Evolutionary conservation across 345 rosid genomes (phyloP).

Genomic region (Moricandia arvensis): DNA sequence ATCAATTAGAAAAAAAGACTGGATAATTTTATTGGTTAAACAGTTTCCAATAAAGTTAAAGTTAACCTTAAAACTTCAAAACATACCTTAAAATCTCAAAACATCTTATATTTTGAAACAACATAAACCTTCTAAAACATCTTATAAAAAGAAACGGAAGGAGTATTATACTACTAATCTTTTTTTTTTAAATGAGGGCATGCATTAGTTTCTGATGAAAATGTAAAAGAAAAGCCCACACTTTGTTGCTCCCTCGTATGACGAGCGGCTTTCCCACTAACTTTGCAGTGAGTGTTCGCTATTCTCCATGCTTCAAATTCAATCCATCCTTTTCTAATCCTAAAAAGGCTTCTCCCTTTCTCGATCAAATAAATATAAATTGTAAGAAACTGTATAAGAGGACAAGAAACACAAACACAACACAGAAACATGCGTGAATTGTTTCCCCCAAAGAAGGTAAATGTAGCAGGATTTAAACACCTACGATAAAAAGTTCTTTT

Average conservation of each 20-base stretch:
- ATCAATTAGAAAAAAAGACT: no score
- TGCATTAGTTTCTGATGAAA: constrained; percentile 29
- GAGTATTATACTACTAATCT: no score
- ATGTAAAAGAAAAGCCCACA: constrained; percentile 29
- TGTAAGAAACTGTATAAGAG: background rate
- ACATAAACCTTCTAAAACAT: no score
- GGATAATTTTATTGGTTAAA: no score
- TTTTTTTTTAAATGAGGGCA: constrained; percentile 5
- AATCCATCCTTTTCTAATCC: constrained; percentile 31
- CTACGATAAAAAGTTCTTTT: background rate
- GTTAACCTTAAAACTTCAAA: no score
- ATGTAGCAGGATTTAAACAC: background rate
- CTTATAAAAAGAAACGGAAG: no score
- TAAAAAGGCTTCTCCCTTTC: constrained; percentile 31
- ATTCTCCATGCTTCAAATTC: constrained; percentile 31
- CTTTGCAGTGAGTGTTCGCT: constrained; percentile 35
- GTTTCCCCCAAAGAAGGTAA: constrained; percentile 2
- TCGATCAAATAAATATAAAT: constrained; percentile 7
- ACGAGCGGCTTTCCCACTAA: constrained; percentile 35
- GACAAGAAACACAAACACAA: constrained; percentile 16
- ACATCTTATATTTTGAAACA: no score
- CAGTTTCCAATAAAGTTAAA: no score
- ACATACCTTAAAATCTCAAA: no score
- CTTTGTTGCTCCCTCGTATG: constrained; percentile 37
- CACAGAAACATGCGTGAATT: constrained; percentile 35